A percentile compares a stretch with the other conserved stretches of the same genome.
Evolutionary conservation across 495 filamentous ascomycete species (phyloP).

Genomic region (Extremus antarcticus): DNA sequence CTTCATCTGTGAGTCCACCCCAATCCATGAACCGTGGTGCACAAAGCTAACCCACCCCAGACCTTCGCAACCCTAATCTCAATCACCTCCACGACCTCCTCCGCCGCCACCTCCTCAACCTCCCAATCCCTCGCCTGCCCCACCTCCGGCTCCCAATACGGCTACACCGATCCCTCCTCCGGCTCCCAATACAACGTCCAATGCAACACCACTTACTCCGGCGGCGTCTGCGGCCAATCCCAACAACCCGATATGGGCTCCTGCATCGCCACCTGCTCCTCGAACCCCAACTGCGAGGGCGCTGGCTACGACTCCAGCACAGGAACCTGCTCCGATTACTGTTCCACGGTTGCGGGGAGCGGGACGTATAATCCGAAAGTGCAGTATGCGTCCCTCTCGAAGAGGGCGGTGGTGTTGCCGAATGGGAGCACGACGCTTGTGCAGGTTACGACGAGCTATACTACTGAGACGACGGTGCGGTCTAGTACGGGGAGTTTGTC

Average conservation of each 20-base stretch:
- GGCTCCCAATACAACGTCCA: conserved; percentile 4
- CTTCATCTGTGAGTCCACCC: background rate
- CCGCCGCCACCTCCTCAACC: background rate
- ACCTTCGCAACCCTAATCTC: background rate
- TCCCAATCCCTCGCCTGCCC: conserved; percentile 1
- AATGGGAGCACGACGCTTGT: background rate
- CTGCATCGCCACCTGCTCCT: conserved; percentile 2
- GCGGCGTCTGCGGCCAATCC: background rate
- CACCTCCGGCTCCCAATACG: background rate
- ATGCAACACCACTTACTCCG: conserved; percentile 8
- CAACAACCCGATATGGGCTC: conserved; percentile 2
- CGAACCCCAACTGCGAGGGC: background rate
- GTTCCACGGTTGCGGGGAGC: background rate
- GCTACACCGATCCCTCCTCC: background rate
- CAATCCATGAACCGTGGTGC: background rate
- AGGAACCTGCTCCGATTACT: conserved; percentile 3
- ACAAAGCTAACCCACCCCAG: background rate
- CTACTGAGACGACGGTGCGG: background rate
- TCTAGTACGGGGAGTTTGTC: background rate
- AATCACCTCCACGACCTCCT: background rate
- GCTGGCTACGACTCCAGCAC: conserved; percentile 1
- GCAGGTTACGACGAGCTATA: conserved; percentile 3
- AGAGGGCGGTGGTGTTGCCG: conserved; percentile 2
- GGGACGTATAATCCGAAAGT: conserved; percentile 1
- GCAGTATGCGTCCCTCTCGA: background rate